Percentiles rank a stretch among this genome's conserved stretches.
Evolutionary conservation across 345 rosid species (phyloP).

Genomic region (Gossypium arboreum): DNA sequence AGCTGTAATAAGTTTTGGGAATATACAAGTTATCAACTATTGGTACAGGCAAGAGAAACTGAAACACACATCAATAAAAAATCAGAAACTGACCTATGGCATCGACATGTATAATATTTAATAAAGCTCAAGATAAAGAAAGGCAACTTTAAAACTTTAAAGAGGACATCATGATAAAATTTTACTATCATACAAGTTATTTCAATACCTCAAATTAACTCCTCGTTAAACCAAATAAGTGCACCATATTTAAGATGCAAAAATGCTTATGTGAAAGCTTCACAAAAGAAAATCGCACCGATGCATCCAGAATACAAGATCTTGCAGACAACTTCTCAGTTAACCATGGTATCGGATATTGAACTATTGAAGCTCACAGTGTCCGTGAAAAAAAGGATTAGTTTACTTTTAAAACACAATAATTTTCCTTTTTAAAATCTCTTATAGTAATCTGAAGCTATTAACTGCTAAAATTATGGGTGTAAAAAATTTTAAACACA

Average conservation of each 20-base stretch:
- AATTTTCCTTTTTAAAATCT: background rate
- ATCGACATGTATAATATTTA: background rate
- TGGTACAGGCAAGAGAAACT: background rate
- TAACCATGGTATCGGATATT: background rate
- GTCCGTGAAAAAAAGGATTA: background rate
- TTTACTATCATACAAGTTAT: slow-evolving; percentile 1
- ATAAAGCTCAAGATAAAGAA: background rate
- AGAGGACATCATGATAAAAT: background rate
- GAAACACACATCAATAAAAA: background rate
- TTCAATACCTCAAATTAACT: background rate
- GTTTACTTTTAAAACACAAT: background rate
- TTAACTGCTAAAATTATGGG: background rate
- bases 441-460: background rate
- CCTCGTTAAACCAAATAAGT: background rate
- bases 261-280: background rate
- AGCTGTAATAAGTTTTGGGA: background rate
- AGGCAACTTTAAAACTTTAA: background rate
- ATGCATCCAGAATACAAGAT: background rate
- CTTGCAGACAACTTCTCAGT: background rate
- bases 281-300: background rate
- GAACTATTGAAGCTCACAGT: background rate
- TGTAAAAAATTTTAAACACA: background rate
- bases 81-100: background rate
- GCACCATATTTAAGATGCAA: background rate
- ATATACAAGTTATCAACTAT: background rate